Evolutionary conservation across 805 yeast genomes (phyloP), one percentile per base, ranked within the genome.

Genomic region (Kodamaea sagamina): DNA sequence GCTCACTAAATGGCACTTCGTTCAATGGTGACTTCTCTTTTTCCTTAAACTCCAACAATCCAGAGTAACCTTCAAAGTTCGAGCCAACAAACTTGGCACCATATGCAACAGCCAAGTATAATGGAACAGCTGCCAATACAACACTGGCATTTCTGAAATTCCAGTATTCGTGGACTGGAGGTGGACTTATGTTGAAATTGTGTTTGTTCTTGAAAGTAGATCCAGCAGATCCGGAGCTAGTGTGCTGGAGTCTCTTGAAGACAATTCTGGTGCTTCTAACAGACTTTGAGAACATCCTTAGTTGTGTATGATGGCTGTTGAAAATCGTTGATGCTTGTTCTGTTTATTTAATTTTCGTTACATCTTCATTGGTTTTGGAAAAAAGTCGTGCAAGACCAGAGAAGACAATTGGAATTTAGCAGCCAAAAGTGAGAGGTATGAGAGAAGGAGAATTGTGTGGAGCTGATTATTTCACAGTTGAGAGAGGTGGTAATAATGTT

Each of bases 101-200:
- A 52, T 65, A 68, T 9, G 68, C 70, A 7, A 61, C 65, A 18
- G 58, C 59, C 34, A 68, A 48, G 47, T 59, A 66, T 10, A 67
- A 32, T 9, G 75, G 75, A 31, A 67, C 57, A 41, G 68, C 65
- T 24, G 70, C 72, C 36, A 69, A 47, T 38, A 68, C 54, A 25
- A 68, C 61, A 19, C 61, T 53, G 36, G 65, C 57, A 54, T 70
- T 69, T 45, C 67, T 61, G 49, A 55, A 53, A 51, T 62, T 67
- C 76, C 76, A 71, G 59, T 71, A 71, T 48, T 63, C 65, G 50
- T 71, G 76, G 39, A 67, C 70, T 39, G 68, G 75, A 31, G 76
- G 76, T 26, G 75, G 75, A 44, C 58, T 58, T 46, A 60, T 62
- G 57, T 71, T 63, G 58, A 71, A 71, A 55, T 66, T 63, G 57